Conservation (phyloP, 2,329 filamentous ascomycete genomes). For the Harringtonia aguacate region DNA sequence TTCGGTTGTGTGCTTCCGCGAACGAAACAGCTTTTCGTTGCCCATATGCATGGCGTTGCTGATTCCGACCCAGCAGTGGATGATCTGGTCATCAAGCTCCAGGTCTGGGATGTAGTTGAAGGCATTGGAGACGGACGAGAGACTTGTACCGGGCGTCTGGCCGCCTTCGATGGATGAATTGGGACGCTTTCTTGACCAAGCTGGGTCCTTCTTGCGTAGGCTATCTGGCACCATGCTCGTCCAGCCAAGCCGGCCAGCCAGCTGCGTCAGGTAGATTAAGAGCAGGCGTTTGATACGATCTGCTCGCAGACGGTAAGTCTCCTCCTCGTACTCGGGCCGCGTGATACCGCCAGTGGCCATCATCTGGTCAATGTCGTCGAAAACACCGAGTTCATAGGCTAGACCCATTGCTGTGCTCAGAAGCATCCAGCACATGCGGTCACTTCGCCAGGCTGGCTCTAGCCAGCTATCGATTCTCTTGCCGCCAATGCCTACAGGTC, state of each 20-base stretch:
- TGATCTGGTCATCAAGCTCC: constrained; percentile 58
- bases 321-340: constrained; percentile 60
- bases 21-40: constrained; percentile 81
- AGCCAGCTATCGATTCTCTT: constrained; percentile 90
- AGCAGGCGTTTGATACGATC: constrained; percentile 77
- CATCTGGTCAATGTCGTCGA: constrained; percentile 75
- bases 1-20: constrained; percentile 75
- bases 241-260: constrained; percentile 85
- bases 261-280: constrained; percentile 83
- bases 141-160: constrained; percentile 49
- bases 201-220: constrained; percentile 46
- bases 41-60: constrained; percentile 86
- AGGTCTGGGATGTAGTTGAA: constrained; percentile 59
- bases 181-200: constrained; percentile 39
- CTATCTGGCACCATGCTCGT: constrained; percentile 83
- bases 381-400: constrained; percentile 89
- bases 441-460: constrained; percentile 88
- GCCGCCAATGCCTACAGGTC: constrained; percentile 57
- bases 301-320: constrained; percentile 65
- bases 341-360: constrained; percentile 48
- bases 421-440: constrained; percentile 97
- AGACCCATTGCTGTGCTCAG: constrained; percentile 83
- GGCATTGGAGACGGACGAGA: constrained; percentile 42
- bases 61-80: constrained; percentile 88
- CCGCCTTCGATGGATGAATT: constrained; percentile 35